Conservation (phyloP, 495 filamentous ascomycete genomes). For the Massariosphaeria phaeospora region DNA sequence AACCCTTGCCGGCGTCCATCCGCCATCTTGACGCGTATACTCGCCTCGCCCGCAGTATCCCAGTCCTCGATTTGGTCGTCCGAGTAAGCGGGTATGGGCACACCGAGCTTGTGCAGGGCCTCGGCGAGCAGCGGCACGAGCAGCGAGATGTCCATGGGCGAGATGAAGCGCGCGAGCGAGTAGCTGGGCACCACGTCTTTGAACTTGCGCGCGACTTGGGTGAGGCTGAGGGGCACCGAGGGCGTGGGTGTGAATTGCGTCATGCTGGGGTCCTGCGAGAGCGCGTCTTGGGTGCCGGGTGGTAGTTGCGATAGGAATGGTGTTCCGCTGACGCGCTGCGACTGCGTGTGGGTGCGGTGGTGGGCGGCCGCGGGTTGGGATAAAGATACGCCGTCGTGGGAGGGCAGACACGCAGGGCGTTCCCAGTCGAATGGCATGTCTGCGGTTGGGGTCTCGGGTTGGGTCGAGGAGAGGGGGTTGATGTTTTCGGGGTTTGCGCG, state of each 20-base stretch:
- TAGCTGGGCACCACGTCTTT: constrained; percentile 78
- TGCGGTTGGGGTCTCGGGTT: constrained; percentile 68
- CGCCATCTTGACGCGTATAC: constrained; percentile 65
- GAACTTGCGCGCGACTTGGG: constrained; percentile 83
- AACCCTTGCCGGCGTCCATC: constrained; percentile 77
- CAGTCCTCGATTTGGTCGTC: constrained; percentile 34
- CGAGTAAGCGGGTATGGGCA: constrained; percentile 60
- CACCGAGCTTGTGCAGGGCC: constrained; percentile 74
- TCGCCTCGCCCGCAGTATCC: constrained; percentile 41
- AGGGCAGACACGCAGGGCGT: constrained; percentile 40
- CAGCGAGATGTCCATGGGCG: constrained; percentile 66
- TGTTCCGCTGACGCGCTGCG: constrained; percentile 33
- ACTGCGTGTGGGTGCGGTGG: constrained; percentile 38
- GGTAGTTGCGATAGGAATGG: constrained; percentile 28
- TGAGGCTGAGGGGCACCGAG: constrained; percentile 70
- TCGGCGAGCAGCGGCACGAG: constrained; percentile 75
- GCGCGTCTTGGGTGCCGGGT: constrained; percentile 51
- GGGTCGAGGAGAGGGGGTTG: constrained; percentile 58
- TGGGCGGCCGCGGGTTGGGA: constrained; percentile 41
- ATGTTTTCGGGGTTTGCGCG: constrained; percentile 14
- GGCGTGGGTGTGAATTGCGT: constrained; percentile 83
- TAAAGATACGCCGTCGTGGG: constrained; percentile 43
- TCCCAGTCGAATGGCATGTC: constrained; percentile 73
- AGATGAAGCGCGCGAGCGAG: constrained; percentile 86
- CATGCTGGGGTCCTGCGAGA: constrained; percentile 86